Evolutionary conservation across 2,329 filamentous ascomycete species (phyloP), one percentile per base, ranked within the genome.

Genomic region (Pleoardoris graminearum): DNA sequence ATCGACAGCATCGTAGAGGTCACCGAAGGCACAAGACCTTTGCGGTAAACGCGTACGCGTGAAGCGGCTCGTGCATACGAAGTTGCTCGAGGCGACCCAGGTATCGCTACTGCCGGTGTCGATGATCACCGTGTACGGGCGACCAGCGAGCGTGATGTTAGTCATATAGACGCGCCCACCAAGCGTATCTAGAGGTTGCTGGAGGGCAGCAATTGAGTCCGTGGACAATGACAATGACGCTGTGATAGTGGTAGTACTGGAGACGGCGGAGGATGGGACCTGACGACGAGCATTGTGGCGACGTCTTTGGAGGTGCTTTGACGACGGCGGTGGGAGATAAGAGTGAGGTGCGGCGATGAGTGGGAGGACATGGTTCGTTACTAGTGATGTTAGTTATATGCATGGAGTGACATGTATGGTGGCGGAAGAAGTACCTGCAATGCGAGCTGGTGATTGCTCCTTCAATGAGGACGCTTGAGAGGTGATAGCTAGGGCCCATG

Each of bases 91-190:
- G 2, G 63, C 62, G 25, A 63, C 43, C 65, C 67, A 71, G 2
- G 63, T 71, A 33, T 71, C 67, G 7, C 54, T 55, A 25, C 50
- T 58, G 12, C 66, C 67, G 2, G 67, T 66, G 39, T 69, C 67
- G 43, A 69, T 57, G 8, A 69, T 63, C 32, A 68, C 45, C 5
- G 59, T 61, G 38, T 67, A 66, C 4, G 49, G 17, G 2, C 49
- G 32, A 7, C 16, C 43, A 14, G 50, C 59, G 17, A 69, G 38
- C 2, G 59, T 63, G n/a, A 68, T 48, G 23, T 60, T 61, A n/a
- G 61, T 61, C 57, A 69, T 65, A 50, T 70, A 70, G 11, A 71
- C 61, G 23, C 67, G 57, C 12, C 67, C 63, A 6, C 61, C 62
- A 1, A 69, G 44, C 16, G 65, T 67, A 38, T 58, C 43, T 22